phyloP scores from a whole-genome alignment of 2,329 filamentous ascomycete species.

The Phialemoniopsis sp. region DNA sequence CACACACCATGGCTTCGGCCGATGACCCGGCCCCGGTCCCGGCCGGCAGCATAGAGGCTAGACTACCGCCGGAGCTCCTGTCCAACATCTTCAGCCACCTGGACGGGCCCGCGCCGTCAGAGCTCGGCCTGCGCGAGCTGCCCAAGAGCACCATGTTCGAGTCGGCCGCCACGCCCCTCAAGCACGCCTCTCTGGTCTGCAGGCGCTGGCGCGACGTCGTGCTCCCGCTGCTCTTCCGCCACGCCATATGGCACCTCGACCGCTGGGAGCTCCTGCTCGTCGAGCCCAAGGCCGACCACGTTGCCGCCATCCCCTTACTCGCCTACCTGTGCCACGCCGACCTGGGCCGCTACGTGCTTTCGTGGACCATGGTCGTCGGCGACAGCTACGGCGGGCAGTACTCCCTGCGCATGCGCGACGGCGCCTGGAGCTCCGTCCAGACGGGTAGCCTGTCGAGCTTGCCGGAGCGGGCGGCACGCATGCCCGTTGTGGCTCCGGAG shows the following conservation, averaged over 20 bases:
- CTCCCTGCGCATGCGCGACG: not conserved
- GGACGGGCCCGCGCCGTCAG: conserved; percentile 42
- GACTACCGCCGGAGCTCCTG: conserved; percentile 59
- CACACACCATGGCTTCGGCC: not conserved
- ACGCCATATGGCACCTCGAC: conserved; percentile 39
- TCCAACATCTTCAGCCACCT: conserved; percentile 53
- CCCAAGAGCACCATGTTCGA: conserved; percentile 35
- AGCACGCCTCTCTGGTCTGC: conserved; percentile 50
- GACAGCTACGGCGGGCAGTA: conserved; percentile 6
- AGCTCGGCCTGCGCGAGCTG: conserved; percentile 40
- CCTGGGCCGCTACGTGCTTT: conserved; percentile 33
- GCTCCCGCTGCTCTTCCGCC: conserved; percentile 53
- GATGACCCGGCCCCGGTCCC: not conserved
- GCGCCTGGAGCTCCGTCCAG: conserved; percentile 16
- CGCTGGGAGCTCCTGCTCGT: conserved; percentile 19
- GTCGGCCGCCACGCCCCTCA: conserved; percentile 38
- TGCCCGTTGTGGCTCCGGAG: not conserved
- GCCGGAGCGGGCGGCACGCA: conserved; percentile 1
- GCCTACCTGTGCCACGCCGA: conserved; percentile 28
- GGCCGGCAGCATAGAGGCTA: conserved; percentile 13
- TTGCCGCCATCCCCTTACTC: conserved; percentile 29
- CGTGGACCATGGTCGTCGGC: conserved; percentile 34
- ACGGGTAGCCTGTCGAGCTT: not conserved
- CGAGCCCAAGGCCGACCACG: conserved; percentile 15
- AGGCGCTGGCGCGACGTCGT: conserved; percentile 46